Base-by-base conservation (phyloP, 2,329 filamentous ascomycete species). In the Cladosporium sp. region DNA sequence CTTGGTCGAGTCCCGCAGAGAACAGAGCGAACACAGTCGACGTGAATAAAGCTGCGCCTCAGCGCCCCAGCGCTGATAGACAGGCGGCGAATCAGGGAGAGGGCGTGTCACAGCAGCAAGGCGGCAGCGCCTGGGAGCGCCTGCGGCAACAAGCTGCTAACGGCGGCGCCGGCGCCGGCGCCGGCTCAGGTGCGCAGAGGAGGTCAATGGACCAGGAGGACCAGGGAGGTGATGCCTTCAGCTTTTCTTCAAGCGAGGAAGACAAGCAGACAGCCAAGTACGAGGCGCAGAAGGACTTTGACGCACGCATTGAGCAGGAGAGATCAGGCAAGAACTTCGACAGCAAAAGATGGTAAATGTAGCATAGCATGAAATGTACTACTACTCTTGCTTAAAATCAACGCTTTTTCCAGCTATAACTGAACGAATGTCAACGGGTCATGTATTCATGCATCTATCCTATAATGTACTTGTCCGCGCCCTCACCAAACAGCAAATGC, bases 401-500 rank as follows among this genome's bases (percentile, higher is more conserved):
- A 28, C 22, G 3, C 22, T 4, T 28, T 28, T 28, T 28, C 22
- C 22, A 28, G 22, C 7, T 28, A 5, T 28, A 7, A 28, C 22
- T 28, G 22, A 28, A 28, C 22, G 22, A 4, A 28, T 28, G 22
- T 5, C 22, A 28, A 28, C 22, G 7, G 4, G 3, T 28, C 22
- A 28, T 28, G 22, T 28, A 28, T 28, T 28, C 22, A 7, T 28
- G 4, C 16, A 7, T 37, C 48, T 50, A 50, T 9, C 60, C 63
- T n/a, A 65, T 57, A 14, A 70, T 61, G 65, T 87, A 89, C 31
- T 82, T 74, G 57, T 77, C 71, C 3, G 76, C 77, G 0, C 81
- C 82, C 44, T 80, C 70, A 11, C 83, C 85, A 68, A 96, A 95
- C 37, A 97, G 78, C 61, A 97, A 69, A 69, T 95, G 82, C 3